Conservation (phyloP, 2,329 filamentous ascomycete species). For the Fusarium temperatum region DNA sequence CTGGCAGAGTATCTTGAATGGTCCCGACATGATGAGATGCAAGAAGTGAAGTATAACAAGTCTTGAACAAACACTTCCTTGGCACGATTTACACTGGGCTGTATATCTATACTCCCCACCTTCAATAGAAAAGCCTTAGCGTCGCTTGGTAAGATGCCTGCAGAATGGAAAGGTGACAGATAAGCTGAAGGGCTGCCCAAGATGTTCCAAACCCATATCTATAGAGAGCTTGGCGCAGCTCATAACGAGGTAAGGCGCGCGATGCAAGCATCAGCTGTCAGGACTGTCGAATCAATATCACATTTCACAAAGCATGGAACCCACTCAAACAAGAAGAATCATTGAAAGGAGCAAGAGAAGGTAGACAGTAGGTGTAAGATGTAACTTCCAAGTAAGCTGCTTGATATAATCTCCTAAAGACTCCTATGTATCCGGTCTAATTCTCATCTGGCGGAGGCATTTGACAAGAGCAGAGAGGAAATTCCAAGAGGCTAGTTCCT, state of each 20-base stretch:
- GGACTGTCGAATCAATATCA: accelerated
- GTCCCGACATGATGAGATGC: accelerated
- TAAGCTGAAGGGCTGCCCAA: too few relatives aligned
- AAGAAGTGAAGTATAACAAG: not conserved
- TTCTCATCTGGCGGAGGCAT: accelerated
- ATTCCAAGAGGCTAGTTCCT: not conserved
- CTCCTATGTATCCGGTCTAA: accelerated
- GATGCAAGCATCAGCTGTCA: not conserved
- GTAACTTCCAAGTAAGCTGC: too few relatives aligned
- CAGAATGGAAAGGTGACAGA: too few relatives aligned
- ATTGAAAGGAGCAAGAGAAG: not conserved
- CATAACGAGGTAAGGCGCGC: accelerated
- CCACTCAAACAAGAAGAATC: not conserved
- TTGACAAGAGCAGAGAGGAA: accelerated
- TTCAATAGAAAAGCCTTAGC: not conserved
- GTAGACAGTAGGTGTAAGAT: not conserved
- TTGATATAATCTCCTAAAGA: not conserved
- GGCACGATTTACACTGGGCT: accelerated
- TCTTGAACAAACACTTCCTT: not conserved
- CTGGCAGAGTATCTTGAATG: not conserved
- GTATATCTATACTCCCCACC: accelerated
- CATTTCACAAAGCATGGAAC: not conserved
- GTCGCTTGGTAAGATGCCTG: too few relatives aligned
- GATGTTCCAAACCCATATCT: not conserved
- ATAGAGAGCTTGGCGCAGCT: not conserved